These are phyloP conservation scores for Penicillium sp. DNA, from an alignment of 2,329 filamentous ascomycete species.

Conservation along the genomic window DNA sequence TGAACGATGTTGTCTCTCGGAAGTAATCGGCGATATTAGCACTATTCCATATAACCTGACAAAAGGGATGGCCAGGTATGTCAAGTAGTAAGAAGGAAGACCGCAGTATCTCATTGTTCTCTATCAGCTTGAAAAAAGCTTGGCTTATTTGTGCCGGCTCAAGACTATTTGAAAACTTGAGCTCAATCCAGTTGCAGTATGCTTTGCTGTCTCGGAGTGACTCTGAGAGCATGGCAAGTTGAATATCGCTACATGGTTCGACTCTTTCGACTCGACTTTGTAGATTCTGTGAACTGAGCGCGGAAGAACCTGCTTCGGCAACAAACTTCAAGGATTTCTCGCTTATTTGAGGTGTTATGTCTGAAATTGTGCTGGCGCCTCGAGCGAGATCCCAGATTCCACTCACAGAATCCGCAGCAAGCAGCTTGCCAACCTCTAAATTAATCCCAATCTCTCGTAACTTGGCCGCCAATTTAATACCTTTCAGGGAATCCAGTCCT, in stretches of 20 bases:
- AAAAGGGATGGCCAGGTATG: constrained; percentile 46
- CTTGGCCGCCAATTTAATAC: constrained; percentile 61
- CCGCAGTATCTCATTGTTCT: constrained; percentile 63
- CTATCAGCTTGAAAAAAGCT: constrained; percentile 50
- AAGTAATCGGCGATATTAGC: constrained; percentile 45
- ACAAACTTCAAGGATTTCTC: constrained; percentile 16
- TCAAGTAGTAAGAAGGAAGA: constrained; percentile 64
- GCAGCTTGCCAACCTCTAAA: constrained; percentile 57
- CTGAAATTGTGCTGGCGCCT: neutral
- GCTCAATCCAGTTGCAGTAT: constrained; percentile 75
- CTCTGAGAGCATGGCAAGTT: constrained; percentile 76
- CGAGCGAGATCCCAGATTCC: constrained; percentile 32
- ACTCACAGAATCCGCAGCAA: constrained; percentile 53
- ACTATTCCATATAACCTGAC: constrained; percentile 61
- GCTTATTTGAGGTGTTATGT: constrained; percentile 14
- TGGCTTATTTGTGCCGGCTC: constrained; percentile 39
- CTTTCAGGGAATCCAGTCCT: constrained; percentile 64
- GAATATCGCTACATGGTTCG: constrained; percentile 66
- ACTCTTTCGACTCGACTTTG: constrained; percentile 33
- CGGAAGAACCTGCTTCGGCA: constrained; percentile 30
- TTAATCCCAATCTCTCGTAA: constrained; percentile 57
- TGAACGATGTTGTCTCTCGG: constrained; percentile 35
- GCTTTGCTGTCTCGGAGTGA: constrained; percentile 56
- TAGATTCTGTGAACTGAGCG: constrained; percentile 37
- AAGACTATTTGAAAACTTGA: constrained; percentile 50